Conservation (phyloP, 306 rosid genomes). For the Inga oerstediana region DNA sequence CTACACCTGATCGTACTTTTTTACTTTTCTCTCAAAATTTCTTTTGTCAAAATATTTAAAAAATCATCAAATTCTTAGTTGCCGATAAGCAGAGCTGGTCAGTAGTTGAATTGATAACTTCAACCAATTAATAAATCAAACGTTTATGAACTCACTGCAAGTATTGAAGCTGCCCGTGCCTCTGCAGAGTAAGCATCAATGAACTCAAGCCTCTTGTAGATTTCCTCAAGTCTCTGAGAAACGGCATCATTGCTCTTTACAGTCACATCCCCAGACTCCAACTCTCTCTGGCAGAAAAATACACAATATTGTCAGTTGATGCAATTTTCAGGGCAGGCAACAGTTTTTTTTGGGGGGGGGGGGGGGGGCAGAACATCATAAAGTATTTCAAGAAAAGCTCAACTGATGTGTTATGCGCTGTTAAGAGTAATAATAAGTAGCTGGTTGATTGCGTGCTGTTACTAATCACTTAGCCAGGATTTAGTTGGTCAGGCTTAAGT, state of each 20-base stretch:
- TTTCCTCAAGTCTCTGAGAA: constrained; percentile 77
- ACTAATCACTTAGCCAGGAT: neutral
- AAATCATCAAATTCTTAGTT: constrained; percentile 8
- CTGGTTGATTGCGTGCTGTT: neutral
- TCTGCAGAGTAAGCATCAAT: constrained; percentile 95
- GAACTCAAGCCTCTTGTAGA: constrained; percentile 90
- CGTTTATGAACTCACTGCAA: constrained; percentile 72
- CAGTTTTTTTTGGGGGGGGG: neutral
- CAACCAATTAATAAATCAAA: constrained; percentile 27
- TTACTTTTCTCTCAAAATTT: neutral
- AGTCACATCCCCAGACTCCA: constrained; percentile 54
- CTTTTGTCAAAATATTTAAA: neutral
- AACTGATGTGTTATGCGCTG: neutral
- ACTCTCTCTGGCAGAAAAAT: constrained; percentile 60
- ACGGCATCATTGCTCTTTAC: constrained; percentile 55
- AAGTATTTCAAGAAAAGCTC: neutral
- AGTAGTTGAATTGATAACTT: constrained; percentile 11
- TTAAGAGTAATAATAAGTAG: neutral
- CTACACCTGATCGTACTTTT: neutral
- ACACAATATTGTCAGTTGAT: constrained; percentile 28
- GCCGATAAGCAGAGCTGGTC: constrained; percentile 16
- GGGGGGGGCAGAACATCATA: neutral
- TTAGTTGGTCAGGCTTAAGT: neutral
- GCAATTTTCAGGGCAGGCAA: neutral
- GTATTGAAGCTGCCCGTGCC: constrained; percentile 95